Evolutionary conservation across 2,329 filamentous ascomycete species (phyloP).

Genomic region (Ascochyta koolunga): DNA sequence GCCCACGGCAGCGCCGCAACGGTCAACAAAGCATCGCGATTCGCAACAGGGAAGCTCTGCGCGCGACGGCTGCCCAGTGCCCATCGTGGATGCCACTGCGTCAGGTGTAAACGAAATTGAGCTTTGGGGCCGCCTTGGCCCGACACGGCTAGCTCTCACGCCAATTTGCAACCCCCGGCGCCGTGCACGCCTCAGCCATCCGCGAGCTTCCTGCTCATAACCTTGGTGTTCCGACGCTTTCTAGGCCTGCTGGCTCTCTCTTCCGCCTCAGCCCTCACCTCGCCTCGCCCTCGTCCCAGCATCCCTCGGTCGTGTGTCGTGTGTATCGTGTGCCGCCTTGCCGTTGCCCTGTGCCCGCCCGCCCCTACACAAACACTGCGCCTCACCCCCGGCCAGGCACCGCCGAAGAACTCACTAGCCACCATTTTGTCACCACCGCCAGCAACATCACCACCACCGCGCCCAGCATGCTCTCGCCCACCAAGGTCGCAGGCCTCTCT

Average conservation of each 20-base stretch:
- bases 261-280: conserved; percentile 6
- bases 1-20: neutral
- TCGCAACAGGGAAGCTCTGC: conserved; percentile 5
- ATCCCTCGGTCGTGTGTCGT: conserved; percentile 30
- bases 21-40: neutral
- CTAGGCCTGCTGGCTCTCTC: conserved; percentile 21
- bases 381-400: conserved; percentile 23
- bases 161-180: conserved; percentile 33
- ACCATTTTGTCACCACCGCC: conserved; percentile 36
- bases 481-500: conserved; percentile 55
- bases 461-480: conserved; percentile 49
- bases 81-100: conserved; percentile 14
- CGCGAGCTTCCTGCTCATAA: conserved; percentile 43
- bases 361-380: conserved; percentile 7
- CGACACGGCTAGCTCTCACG: conserved; percentile 20
- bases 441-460: conserved; percentile 10
- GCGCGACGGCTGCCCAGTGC: conserved; percentile 8
- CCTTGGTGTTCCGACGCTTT: conserved; percentile 29
- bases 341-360: conserved; percentile 13
- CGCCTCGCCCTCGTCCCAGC: conserved; percentile 12
- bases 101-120: conserved; percentile 30
- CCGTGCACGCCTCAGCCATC: conserved; percentile 40
- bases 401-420: conserved; percentile 27
- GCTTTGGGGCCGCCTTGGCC: conserved; percentile 13
- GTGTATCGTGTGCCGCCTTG: conserved; percentile 29